Evolutionary conservation across 352 stramenopile genomes (phyloP), one percentile per base, ranked within the genome.

Genomic region (Pythium monospermum): DNA sequence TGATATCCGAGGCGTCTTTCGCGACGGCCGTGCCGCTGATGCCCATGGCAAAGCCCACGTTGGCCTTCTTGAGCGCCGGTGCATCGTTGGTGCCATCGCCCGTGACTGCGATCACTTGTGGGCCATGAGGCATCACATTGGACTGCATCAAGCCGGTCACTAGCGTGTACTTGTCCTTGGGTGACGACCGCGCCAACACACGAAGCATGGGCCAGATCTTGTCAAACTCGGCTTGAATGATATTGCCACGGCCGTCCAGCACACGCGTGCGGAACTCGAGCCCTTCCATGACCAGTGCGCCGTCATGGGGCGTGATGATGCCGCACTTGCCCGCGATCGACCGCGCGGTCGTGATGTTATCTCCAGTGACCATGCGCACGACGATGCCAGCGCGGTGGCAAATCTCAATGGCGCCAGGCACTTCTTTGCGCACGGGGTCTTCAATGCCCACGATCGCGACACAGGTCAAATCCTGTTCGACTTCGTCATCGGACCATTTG

Each of bases 31-130:
- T 61, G 42, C 50, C 30, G 13, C 30, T 28, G 23, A 80, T 62
- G 87, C 64, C 78, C 12, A 89, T 80, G 10, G 80, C 81, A 51
- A 96, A 73, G 25, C 96, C 95, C 7, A 99, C 95, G 69, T 98
- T 94, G n/a, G 95, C 95, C 38, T 95, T 90, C 68, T 98, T 98
- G 4, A 99, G 75, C 18, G 95, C 96, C 12, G 95, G 95, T 7
- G 88, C 95, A 62, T 98, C 96, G 70, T 99, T 99, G 0, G 95
- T 98, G 38, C 95, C 96, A 62, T 99, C 95, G 22, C 96, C 95
- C 4, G 95, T 99, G 2, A 98, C 94, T 35, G 91, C 96, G 25
- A 98, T 80, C 46, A 98, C 69, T 67, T 98, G 85, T 0, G 75
- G 76, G 2, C 74, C 76, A 48, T 88, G 76, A 6, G 78, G 76